These are phyloP conservation scores for Elsinoe fawcettii DNA, from an alignment of 2,329 filamentous ascomycete species.

Conservation along the genomic window DNA sequence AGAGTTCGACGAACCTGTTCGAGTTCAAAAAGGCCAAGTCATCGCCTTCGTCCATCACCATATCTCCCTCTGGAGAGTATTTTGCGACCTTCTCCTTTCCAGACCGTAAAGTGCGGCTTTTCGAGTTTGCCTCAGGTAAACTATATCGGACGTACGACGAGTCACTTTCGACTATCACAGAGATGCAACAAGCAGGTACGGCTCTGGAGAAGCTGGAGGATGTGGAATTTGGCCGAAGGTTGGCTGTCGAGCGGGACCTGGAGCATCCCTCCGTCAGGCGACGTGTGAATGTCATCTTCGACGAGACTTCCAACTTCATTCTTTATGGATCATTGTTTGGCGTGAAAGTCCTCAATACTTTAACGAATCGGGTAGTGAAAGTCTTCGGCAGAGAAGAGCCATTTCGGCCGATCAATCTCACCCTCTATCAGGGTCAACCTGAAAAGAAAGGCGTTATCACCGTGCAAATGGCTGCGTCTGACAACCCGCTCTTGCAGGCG, in stretches of 20 bases:
- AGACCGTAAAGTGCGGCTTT: constrained; percentile 85
- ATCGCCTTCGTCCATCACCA: constrained; percentile 67
- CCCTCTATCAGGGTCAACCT: constrained; percentile 88
- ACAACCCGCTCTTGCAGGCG: constrained; percentile 86
- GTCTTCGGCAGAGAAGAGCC: constrained; percentile 86
- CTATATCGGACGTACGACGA: constrained; percentile 92
- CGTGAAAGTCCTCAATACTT: constrained; percentile 90
- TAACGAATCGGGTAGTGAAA: constrained; percentile 86
- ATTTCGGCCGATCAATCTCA: constrained; percentile 72
- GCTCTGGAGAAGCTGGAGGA: constrained; percentile 73
- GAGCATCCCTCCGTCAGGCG: constrained; percentile 60
- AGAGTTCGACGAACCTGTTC: constrained; percentile 88
- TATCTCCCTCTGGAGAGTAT: constrained; percentile 78
- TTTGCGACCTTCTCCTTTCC: constrained; percentile 88
- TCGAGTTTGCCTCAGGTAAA: constrained; percentile 85
- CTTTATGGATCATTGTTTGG: constrained; percentile 88
- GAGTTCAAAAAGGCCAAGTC: constrained; percentile 95
- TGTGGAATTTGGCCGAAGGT: constrained; percentile 80
- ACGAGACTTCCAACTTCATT: constrained; percentile 93
- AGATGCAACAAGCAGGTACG: constrained; percentile 94
- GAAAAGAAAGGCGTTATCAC: constrained; percentile 91
- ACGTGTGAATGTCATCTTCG: constrained; percentile 82
- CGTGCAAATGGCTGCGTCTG: constrained; percentile 92
- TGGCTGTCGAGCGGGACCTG: constrained; percentile 80
- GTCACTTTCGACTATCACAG: constrained; percentile 76